Evolutionary conservation across 495 filamentous ascomycete species (phyloP).

Genomic region (Durotheca rogersii): DNA sequence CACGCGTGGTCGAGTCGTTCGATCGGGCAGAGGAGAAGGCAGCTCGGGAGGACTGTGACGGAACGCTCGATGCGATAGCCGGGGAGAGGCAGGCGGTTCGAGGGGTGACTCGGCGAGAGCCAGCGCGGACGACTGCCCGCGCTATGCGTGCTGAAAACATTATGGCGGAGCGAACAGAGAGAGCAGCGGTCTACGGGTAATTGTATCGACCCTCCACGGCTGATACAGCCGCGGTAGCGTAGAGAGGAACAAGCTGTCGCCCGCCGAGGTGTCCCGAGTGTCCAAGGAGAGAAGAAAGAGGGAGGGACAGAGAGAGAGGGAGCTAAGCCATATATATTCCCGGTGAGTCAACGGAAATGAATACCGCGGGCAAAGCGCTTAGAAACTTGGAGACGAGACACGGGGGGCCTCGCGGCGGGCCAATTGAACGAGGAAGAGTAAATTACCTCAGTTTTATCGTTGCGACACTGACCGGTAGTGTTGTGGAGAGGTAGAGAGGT

Average conservation of each 20-base stretch:
- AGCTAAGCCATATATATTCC: slow-evolving; percentile 5
- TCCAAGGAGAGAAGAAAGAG: not conserved
- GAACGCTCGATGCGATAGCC: slow-evolving; percentile 23
- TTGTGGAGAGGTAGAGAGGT: too few species aligned
- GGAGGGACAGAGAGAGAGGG: slow-evolving; percentile 3
- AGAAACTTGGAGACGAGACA: not conserved
- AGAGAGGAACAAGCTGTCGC: slow-evolving; percentile 28
- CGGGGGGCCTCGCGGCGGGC: slow-evolving; percentile 4
- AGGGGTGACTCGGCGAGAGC: slow-evolving; percentile 45
- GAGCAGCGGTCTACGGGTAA: slow-evolving; percentile 4
- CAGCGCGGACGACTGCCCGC: slow-evolving; percentile 41
- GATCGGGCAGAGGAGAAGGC: slow-evolving; percentile 38
- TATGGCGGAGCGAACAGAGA: slow-evolving; percentile 4
- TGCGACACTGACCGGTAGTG: too few species aligned
- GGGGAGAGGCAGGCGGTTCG: slow-evolving; percentile 36
- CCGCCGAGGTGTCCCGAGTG: too few species aligned
- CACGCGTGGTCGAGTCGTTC: slow-evolving; percentile 64
- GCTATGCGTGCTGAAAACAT: slow-evolving; percentile 24
- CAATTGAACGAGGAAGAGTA: slow-evolving; percentile 19
- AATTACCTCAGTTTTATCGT: slow-evolving; percentile 26
- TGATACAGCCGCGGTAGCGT: slow-evolving; percentile 30
- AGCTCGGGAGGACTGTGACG: slow-evolving; percentile 34
- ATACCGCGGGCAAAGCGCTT: too few species aligned
- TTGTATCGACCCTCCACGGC: slow-evolving; percentile 25
- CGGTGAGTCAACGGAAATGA: slow-evolving; percentile 21